phyloP scores from a whole-genome alignment of 176 grass and related monocot genomes.

The Carex pumila region DNA sequence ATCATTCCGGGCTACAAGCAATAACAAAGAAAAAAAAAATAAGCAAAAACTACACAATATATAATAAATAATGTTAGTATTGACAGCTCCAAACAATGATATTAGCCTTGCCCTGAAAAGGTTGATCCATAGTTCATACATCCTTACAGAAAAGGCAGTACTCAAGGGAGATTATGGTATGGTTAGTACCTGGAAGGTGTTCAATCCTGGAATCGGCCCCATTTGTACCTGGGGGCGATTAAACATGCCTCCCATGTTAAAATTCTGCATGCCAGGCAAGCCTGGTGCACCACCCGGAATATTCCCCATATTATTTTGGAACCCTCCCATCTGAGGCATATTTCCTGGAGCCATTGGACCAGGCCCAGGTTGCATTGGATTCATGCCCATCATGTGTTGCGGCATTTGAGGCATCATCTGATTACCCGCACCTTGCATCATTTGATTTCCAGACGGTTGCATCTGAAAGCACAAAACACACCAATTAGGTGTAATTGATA shows the following conservation, averaged over 20 bases:
- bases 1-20: conserved; percentile 57
- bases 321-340: conserved; percentile 67
- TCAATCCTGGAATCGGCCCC: conserved; percentile 61
- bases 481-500: not conserved
- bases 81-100: not conserved
- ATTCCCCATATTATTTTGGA: conserved; percentile 64
- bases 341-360: conserved; percentile 26
- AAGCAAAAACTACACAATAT: not conserved
- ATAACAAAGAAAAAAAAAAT: conserved; percentile 3
- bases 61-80: not conserved
- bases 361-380: conserved; percentile 56
- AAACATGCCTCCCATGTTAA: conserved; percentile 65
- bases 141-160: not conserved
- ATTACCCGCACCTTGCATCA: conserved; percentile 62
- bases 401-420: conserved; percentile 85
- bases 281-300: conserved; percentile 49
- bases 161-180: not conserved
- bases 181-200: conserved; percentile 52
- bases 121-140: not conserved
- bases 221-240: conserved; percentile 78
- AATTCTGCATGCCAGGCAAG: conserved; percentile 62
- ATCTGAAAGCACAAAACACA: not conserved
- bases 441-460: conserved; percentile 21
- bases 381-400: conserved; percentile 71
- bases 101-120: not conserved